Conservation (phyloP, 495 filamentous ascomycete species). For the Xylaria cubensis region DNA sequence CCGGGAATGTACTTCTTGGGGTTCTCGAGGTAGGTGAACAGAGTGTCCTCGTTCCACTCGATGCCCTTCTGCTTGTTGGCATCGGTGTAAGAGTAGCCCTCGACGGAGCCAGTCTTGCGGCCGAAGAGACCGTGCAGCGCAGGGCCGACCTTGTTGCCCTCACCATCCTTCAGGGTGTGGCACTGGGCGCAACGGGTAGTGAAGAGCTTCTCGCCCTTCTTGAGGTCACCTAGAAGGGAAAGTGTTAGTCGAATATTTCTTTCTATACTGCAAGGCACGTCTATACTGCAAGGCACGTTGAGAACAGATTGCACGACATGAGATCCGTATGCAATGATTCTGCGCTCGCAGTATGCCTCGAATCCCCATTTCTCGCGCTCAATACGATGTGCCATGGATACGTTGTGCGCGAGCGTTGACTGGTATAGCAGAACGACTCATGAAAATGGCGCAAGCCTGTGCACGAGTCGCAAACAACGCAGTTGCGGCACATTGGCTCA, state of each 20-base stretch:
- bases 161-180: slow-evolving; percentile 87
- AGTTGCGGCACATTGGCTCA: background rate
- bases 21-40: slow-evolving; percentile 68
- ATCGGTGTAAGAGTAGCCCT: slow-evolving; percentile 97
- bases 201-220: slow-evolving; percentile 99
- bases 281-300: background rate
- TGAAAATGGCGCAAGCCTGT: slow-evolving; percentile 50
- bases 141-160: slow-evolving; percentile 97
- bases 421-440: background rate
- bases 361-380: background rate
- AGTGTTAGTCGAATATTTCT: slow-evolving; percentile 43
- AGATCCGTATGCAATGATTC: background rate
- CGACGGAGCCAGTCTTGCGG: slow-evolving; percentile 88
- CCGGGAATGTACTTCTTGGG: slow-evolving; percentile 83
- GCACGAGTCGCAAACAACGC: slow-evolving; percentile 23
- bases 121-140: slow-evolving; percentile 97
- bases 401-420: slow-evolving; percentile 5
- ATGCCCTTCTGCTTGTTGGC: slow-evolving; percentile 98
- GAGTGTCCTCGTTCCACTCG: slow-evolving; percentile 82
- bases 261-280: background rate
- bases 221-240: slow-evolving; percentile 73
- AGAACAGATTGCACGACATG: background rate
- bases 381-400: background rate
- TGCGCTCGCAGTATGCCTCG: background rate
- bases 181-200: slow-evolving; percentile 99